Percentiles rank a stretch among this genome's conserved stretches.
Conservation (phyloP, 768 basidiomycete species). For the Russula abietina region DNA sequence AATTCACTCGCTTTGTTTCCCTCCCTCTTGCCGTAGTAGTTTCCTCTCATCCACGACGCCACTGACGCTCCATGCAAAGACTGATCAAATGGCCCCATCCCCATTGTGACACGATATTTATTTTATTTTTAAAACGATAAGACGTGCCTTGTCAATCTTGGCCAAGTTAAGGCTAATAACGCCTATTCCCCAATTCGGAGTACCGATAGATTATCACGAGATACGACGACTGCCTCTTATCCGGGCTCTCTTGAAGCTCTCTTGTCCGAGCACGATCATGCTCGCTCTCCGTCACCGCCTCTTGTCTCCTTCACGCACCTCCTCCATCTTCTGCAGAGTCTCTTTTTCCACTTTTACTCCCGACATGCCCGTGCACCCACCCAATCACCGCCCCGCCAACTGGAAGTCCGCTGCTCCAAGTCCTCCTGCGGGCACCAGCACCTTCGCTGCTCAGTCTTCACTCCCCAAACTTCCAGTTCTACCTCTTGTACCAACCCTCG, state of each 20-base stretch:
- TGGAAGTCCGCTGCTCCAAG: constrained; percentile 73
- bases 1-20: neutral
- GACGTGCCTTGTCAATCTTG: too few relatives aligned
- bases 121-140: neutral
- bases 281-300: neutral
- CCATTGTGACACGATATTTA: neutral
- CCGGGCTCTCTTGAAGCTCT: neutral
- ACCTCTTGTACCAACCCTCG: constrained; percentile 56
- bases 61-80: neutral
- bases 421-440: constrained; percentile 43
- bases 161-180: too few relatives aligned
- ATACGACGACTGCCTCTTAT: too few relatives aligned
- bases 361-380: constrained; percentile 15
- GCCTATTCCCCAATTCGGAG: neutral
- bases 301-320: neutral
- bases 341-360: neutral
- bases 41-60: neutral
- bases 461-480: constrained; percentile 77
- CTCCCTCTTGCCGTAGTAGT: neutral
- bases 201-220: neutral
- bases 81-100: neutral
- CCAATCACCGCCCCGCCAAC: constrained; percentile 39
- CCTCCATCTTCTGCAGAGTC: neutral
- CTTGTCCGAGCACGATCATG: neutral
- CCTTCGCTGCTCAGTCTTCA: constrained; percentile 57